These are phyloP conservation scores for Linnemannia elongata DNA, from an alignment of 192 early-diverging fungal genomes.

Conservation along the genomic window DNA sequence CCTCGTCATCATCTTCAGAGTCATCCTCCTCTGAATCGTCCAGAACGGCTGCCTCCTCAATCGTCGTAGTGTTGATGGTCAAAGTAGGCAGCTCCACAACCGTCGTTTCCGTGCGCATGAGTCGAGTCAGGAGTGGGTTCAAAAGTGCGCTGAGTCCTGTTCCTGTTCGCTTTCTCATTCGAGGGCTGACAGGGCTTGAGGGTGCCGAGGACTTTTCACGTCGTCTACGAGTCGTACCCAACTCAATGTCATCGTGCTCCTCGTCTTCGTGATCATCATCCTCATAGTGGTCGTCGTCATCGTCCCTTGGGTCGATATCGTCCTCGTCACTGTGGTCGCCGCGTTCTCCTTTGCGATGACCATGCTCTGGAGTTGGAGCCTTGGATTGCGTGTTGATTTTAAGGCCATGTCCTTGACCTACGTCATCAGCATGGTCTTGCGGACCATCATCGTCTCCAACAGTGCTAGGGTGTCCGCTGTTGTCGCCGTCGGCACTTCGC, in stretches of 20 bases:
- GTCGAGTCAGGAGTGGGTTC: constrained; percentile 29
- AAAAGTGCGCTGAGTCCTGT: constrained; percentile 43
- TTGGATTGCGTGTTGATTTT: constrained; percentile 2
- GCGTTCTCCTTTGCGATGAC: neutral
- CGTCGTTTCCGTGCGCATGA: constrained; percentile 41
- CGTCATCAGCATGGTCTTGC: neutral
- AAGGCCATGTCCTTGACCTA: neutral
- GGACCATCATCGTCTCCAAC: neutral
- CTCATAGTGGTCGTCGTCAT: neutral
- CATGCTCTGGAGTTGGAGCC: neutral
- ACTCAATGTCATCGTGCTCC: neutral
- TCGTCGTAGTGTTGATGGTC: constrained; percentile 51
- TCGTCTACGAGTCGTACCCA: neutral
- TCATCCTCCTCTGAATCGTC: constrained; percentile 21
- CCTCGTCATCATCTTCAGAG: constrained; percentile 22
- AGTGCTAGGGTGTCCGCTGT: neutral
- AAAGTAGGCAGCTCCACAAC: constrained; percentile 43
- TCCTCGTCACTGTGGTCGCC: neutral
- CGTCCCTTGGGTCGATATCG: neutral
- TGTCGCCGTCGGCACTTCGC: neutral
- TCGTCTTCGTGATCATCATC: neutral
- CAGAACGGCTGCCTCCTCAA: constrained; percentile 25
- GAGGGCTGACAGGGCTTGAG: constrained; percentile 12
- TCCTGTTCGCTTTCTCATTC: constrained; percentile 20
- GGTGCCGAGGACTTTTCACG: neutral